Evolutionary conservation across 495 filamentous ascomycete genomes (phyloP).

Genomic region (Neurospora sp.): DNA sequence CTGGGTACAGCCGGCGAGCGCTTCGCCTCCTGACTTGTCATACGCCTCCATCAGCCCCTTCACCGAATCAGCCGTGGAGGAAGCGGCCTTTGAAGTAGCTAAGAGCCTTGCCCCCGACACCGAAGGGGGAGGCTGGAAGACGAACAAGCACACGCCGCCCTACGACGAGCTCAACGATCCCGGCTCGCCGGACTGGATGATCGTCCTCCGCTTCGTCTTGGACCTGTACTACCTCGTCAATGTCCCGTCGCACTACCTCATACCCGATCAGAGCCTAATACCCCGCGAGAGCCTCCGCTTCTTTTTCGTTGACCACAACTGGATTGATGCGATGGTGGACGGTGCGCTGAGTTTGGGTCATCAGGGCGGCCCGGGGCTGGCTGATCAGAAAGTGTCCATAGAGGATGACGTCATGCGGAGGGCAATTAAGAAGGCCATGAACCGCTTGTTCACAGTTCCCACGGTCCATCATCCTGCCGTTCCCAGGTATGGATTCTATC

Average conservation of each 20-base stretch:
- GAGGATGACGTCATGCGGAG: constrained; percentile 17
- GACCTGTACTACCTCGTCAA: constrained; percentile 25
- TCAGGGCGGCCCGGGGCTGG: constrained; percentile 11
- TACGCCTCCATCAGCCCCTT: neutral
- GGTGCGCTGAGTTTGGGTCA: constrained; percentile 37
- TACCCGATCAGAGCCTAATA: constrained; percentile 29
- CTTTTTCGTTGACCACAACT: constrained; percentile 37
- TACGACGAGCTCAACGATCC: constrained; percentile 25
- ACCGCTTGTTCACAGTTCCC: constrained; percentile 12
- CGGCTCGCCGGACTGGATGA: constrained; percentile 21
- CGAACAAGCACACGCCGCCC: neutral
- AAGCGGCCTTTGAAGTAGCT: neutral
- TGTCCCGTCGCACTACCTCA: constrained; percentile 32
- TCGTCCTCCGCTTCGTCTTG: constrained; percentile 26
- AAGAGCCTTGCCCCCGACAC: neutral
- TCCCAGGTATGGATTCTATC: constrained; percentile 21
- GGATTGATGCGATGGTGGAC: constrained; percentile 37
- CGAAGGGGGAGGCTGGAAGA: neutral
- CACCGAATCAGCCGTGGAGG: neutral
- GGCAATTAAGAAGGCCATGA: constrained; percentile 24
- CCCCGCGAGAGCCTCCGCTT: constrained; percentile 33
- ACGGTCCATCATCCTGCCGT: constrained; percentile 5
- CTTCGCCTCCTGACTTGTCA: neutral
- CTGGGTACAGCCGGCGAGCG: neutral
- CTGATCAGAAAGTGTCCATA: neutral